Base-by-base conservation (phyloP, 2,329 filamentous ascomycete species). In the Cercospora sp. region DNA sequence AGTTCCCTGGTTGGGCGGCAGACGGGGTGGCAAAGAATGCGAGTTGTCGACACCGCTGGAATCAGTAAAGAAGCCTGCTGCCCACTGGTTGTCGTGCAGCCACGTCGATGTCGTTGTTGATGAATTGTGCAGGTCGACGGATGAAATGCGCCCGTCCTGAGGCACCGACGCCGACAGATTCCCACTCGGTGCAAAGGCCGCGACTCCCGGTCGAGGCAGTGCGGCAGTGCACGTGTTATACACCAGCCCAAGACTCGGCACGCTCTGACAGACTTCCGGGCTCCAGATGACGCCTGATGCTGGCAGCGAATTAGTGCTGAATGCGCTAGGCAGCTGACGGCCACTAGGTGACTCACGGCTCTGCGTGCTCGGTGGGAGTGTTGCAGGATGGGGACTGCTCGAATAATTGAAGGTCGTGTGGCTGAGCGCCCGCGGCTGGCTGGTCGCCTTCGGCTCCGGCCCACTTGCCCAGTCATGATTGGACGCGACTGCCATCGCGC, bases 221-320 rank as follows among this genome's bases (percentile, higher is more conserved):
- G 62, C 57, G 62, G 62, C 62, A 55, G 62, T 39, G 62, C 62
- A 64, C 45, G 36, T 57, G n/a, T 42, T 58, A 45, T 61, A 61
- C 59, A 16, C 36, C 59, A 30, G 51, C 28, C 33, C 62, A 28
- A 57, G 48, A 39, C 48, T 64, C 30, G 61, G 42, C 30, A n/a
- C 31, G 33, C 31, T 61, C 59, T 48, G 51, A 57, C 51, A 36
- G 33, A 23, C 12, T 20, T 28, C 26, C 30, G 48, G 18, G 31
- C 8, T 30, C 42, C 28, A 53, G 62, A 26, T 42, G 62, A 57
- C 61, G 61, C 61, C 42, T 64, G 61, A 45, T 26, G n/a, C 45
- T 57, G 61, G 42, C 51, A 33, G 61, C 61, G 45, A 55, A 31
- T 36, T 55, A 57, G 30, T 57, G 62, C 30, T 64, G 62, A 13